phyloP scores from a whole-genome alignment of 2,329 filamentous ascomycete species.

The Xylariaceae sp. region DNA sequence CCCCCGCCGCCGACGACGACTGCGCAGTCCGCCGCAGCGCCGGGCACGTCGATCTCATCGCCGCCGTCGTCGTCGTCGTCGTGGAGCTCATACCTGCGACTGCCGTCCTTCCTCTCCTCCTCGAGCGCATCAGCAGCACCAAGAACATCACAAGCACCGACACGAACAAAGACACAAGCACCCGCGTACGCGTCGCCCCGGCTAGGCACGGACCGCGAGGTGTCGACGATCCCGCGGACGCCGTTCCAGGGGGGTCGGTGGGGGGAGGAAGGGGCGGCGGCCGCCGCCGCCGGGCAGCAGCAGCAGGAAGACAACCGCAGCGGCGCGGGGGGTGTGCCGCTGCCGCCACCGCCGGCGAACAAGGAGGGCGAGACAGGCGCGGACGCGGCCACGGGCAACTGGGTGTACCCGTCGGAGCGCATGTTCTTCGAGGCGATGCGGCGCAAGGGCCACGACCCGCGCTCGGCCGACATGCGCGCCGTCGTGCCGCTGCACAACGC shows the following conservation, averaged over 20 bases:
- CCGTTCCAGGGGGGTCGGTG: constrained; percentile 26
- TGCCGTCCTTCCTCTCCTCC: constrained; percentile 32
- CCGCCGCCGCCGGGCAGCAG: constrained; percentile 26
- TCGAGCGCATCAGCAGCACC: constrained; percentile 5
- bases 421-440: constrained; percentile 98
- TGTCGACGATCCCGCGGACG: constrained; percentile 72
- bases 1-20: constrained; percentile 1
- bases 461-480: constrained; percentile 71
- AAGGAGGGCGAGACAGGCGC: constrained; percentile 70
- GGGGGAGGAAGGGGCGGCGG: constrained; percentile 31
- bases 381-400: constrained; percentile 68
- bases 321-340: too few species aligned
- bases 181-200: constrained; percentile 7
- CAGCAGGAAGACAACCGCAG: constrained; percentile 9
- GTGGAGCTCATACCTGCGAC: constrained; percentile 36
- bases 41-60: too few species aligned
- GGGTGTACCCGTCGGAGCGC: constrained; percentile 93
- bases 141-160: constrained; percentile 2
- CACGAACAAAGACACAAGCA: too few species aligned
- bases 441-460: constrained; percentile 73
- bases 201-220: constrained; percentile 61
- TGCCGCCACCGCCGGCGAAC: constrained; percentile 44
- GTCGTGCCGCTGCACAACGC: constrained; percentile 98
- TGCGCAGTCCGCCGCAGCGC: constrained; percentile 14
- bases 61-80: constrained; percentile 29